Evolutionary conservation across 1,284 basidiomycete species (phyloP), one percentile per base, ranked within the genome.

Genomic region (Ustilago tritici): DNA sequence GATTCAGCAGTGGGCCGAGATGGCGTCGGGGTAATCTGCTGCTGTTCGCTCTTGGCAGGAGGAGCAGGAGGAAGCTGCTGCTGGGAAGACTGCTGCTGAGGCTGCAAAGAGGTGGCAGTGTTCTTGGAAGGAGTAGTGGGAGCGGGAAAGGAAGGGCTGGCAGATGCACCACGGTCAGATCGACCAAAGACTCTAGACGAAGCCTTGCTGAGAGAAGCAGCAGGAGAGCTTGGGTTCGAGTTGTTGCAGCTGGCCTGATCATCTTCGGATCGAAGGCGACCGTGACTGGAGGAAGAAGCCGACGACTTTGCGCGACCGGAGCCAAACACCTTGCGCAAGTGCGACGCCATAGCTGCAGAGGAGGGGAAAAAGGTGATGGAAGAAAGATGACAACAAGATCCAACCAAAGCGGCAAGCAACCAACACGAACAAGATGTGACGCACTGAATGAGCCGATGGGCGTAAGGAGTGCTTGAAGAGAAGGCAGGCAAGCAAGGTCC

Each of bases 251-350:
- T 68, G 23, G 64, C 14, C 64, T 70, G 64, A 28, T 67, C 65
- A 19, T 60, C 68, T 61, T 70, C 72, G 52, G 72, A 70, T 59
- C 59, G 64, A 34, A 53, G 47, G 31, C 65, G 64, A 47, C 64
- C 61, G 50, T 73, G 70, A 32, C 55, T 61, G 5, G 76, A 62
- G 31, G 56, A 43, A 4, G 73, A 75, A 52, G 64, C 64, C 43
- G 67, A 67, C 50, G 75, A 71, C 65, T 78, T 78, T 32, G 76
- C 63, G 65, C 76, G 76, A 65, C 68, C 43, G 4, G 71, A 78
- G 71, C 76, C 76, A 67, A 78, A 78, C 57, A 78, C 76, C 71
- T 78, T 74, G 34, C 71, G 70, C 38, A 78, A 58, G 32, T 68
- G 68, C 50, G 76, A 78, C 49, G 76, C 76, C 76, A 78, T 76